Base-by-base conservation (phyloP, 148 eudicot genomes). In the Talinum fruticosum region DNA sequence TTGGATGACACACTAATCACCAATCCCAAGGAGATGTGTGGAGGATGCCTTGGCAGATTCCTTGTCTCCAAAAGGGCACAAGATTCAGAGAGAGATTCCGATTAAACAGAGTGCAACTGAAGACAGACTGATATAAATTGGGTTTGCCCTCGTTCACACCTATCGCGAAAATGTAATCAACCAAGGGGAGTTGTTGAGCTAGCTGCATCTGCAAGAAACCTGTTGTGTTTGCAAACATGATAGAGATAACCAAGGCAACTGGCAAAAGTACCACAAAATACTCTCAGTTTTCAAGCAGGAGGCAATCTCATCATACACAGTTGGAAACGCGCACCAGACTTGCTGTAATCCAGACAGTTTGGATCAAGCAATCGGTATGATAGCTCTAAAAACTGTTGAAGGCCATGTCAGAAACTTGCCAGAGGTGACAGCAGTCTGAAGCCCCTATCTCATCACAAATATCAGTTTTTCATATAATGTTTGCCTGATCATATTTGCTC, bases 1-100 rank as follows among this genome's bases (percentile, higher is more conserved):
- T 82, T 82, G 59, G 73, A 73, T 33, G 75, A 77, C 78, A 77
- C 78, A 77, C 80, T 67, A 82, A 53, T 72, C 44, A 71, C 75
- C 38, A 71, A 72, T 45, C 36, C 75, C 75, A 29, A 72, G 36
- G 61, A 72, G 54, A 33, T 32, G 73, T 66, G 61, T 66, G 0
- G n/a, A 59, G 29, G 8, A 59, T 59, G n/a, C n/a, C 28, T 51
- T 59, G 12, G n/a, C 28, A 59, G 26, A 23, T 24, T 59, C 64
- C 64, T 59, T 6, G 10, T 23, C 64, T 24, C 10, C 26, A 59
- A 59, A 24, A 23, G 13, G 5, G 64, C 64, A 24, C 13, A 59
- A 59, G 28, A 59, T n/a, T 59, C 29, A 23, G 16, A 23, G 16
- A 23, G 29, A 59, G n/a, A 59, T 59, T 59, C 13, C 29, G 29